These are phyloP conservation scores for Brassica carinata DNA, from an alignment of 345 rosid species.

Conservation along the genomic window DNA sequence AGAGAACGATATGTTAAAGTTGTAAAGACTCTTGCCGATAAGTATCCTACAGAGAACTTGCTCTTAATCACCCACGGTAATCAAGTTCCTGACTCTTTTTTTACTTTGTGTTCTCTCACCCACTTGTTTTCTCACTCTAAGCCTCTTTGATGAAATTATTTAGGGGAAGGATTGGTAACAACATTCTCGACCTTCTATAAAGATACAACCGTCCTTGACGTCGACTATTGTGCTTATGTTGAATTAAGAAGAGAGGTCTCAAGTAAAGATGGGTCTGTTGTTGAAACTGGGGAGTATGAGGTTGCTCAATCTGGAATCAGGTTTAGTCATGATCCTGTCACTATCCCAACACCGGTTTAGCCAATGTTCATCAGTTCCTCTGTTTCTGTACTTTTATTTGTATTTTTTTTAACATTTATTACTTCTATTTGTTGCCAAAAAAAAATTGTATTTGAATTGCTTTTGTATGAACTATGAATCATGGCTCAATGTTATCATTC, in stretches of 20 bases:
- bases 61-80: slow-evolving; percentile 86
- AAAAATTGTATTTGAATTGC: neutral
- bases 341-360: slow-evolving; percentile 32
- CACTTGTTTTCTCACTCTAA: neutral
- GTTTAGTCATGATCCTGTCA: slow-evolving; percentile 33
- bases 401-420: too few relatives aligned
- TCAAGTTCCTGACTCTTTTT: slow-evolving; percentile 7
- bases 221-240: slow-evolving; percentile 75
- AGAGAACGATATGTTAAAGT: slow-evolving; percentile 57
- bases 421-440: too few relatives aligned
- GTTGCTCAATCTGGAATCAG: slow-evolving; percentile 52
- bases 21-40: slow-evolving; percentile 65
- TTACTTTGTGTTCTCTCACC: neutral
- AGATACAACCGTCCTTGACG: slow-evolving; percentile 55
- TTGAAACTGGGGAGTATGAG: slow-evolving; percentile 54
- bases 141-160: neutral
- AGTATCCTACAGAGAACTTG: slow-evolving; percentile 78
- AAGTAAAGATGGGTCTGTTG: slow-evolving; percentile 27
- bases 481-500: slow-evolving; percentile 16
- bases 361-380: neutral
- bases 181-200: slow-evolving; percentile 60
- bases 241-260: slow-evolving; percentile 54
- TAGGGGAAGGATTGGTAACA: slow-evolving; percentile 93
- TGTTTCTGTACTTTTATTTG: slow-evolving; percentile 23
- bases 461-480: slow-evolving; percentile 18